Percentiles rank a stretch among this genome's conserved stretches.
Evolutionary conservation across 2,329 filamentous ascomycete genomes (phyloP).

Genomic region (Sporothrix schenckii): DNA sequence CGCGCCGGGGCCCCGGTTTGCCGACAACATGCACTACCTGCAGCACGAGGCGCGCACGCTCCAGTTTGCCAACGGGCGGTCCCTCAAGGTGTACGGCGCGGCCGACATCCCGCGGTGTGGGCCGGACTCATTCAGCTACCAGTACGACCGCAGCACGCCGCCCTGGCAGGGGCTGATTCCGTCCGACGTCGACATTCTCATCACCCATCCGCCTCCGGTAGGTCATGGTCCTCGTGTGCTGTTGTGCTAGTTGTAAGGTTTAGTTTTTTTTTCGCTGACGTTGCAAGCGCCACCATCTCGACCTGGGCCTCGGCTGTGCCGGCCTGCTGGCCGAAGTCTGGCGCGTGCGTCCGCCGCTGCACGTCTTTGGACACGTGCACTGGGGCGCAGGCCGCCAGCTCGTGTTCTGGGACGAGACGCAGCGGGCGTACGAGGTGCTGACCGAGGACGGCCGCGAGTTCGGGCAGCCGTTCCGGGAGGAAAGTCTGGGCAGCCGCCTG

Average conservation of each 20-base stretch:
- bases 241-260: neutral
- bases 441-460: conserved; percentile 42
- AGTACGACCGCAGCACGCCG: conserved; percentile 67
- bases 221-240: conserved; percentile 31
- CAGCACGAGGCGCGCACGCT: conserved; percentile 69
- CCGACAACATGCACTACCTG: conserved; percentile 68
- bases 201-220: conserved; percentile 79
- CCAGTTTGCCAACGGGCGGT: conserved; percentile 59
- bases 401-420: conserved; percentile 74
- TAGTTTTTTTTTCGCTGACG: neutral
- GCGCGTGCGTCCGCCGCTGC: conserved; percentile 72
- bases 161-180: conserved; percentile 76
- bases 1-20: conserved; percentile 61
- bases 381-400: conserved; percentile 70
- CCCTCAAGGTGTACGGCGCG: conserved; percentile 74
- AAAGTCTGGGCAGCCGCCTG: conserved; percentile 46
- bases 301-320: conserved; percentile 70
- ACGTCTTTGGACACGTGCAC: conserved; percentile 87
- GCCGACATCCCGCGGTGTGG: conserved; percentile 79
- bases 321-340: conserved; percentile 71
- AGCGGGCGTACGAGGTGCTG: conserved; percentile 71
- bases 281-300: conserved; percentile 65
- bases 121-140: conserved; percentile 70
- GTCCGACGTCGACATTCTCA: conserved; percentile 70
- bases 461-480: neutral